These are phyloP conservation scores for Calonectria hongkongensis DNA, from an alignment of 2,329 filamentous ascomycete species.

Conservation along the genomic window DNA sequence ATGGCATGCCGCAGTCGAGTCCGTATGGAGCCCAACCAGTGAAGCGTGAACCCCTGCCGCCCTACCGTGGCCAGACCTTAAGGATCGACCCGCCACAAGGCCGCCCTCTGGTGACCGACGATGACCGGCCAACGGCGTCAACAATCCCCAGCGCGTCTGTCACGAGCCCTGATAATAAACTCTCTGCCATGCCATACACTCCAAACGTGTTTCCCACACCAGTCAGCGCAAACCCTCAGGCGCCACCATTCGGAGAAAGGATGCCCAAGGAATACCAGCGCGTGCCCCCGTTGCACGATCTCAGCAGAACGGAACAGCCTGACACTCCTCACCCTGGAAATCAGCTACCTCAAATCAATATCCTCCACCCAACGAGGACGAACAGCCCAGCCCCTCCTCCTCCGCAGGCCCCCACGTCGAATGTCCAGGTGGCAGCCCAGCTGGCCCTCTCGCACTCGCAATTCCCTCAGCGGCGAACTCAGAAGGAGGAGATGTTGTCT, in stretches of 20 bases:
- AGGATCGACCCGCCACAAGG: conserved; percentile 79
- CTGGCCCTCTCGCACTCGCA: conserved; percentile 74
- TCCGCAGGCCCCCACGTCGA: conserved; percentile 63
- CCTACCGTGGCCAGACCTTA: conserved; percentile 77
- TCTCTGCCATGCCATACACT: conserved; percentile 75
- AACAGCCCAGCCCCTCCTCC: conserved; percentile 67
- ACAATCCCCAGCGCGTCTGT: conserved; percentile 75
- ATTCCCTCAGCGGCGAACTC: conserved; percentile 72
- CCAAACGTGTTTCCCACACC: conserved; percentile 77
- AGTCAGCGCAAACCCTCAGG: conserved; percentile 73
- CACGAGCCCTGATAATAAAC: conserved; percentile 76
- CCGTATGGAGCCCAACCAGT: conserved; percentile 61
- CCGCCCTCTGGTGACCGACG: conserved; percentile 72
- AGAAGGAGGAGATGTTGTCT: conserved; percentile 93
- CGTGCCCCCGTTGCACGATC: conserved; percentile 76
- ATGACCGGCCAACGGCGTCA: conserved; percentile 76
- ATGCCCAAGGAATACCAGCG: conserved; percentile 76
- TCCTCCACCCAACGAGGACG: conserved; percentile 70
- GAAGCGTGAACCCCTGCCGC: conserved; percentile 75
- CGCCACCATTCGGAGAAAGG: conserved; percentile 68
- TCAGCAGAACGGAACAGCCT: conserved; percentile 73
- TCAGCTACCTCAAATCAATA: conserved; percentile 74
- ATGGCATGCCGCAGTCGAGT: conserved; percentile 74
- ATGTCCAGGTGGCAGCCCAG: conserved; percentile 75
- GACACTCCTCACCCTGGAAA: conserved; percentile 72